Evolutionary conservation across 768 basidiomycete genomes (phyloP).

Genomic region (Mycena albidolilacea): DNA sequence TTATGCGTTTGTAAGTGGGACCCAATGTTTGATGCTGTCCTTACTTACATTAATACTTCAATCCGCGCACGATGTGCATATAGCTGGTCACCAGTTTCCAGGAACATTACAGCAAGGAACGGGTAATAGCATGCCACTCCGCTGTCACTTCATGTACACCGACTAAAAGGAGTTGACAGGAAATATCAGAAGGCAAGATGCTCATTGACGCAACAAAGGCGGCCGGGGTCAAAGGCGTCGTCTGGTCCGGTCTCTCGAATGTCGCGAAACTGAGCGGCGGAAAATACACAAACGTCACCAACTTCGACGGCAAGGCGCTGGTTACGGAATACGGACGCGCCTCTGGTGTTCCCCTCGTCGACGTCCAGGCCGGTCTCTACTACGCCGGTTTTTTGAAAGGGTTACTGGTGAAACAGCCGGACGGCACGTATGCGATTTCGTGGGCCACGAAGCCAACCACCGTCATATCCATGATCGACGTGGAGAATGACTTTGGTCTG

Average conservation of each 20-base stretch:
- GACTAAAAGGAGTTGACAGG: neutral
- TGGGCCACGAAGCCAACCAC: neutral
- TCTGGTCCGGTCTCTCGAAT: neutral
- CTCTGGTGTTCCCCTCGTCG: constrained; percentile 8
- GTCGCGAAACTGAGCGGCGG: constrained; percentile 9
- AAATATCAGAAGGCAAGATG: constrained; percentile 26
- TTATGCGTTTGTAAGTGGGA: constrained; percentile 16
- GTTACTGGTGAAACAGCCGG: neutral
- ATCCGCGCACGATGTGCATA: neutral
- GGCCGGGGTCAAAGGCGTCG: too few relatives aligned
- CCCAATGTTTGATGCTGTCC: neutral
- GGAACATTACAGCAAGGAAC: constrained; percentile 17
- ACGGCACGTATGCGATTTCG: neutral
- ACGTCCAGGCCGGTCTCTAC: neutral
- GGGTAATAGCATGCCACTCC: neutral
- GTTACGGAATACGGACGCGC: constrained; percentile 21
- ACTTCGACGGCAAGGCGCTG: constrained; percentile 24
- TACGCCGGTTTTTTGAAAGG: neutral
- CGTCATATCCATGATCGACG: neutral
- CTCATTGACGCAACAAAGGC: constrained; percentile 4
- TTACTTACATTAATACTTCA: neutral
- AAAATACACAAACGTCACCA: neutral
- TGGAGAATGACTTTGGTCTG: neutral
- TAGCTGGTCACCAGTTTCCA: constrained; percentile 27
- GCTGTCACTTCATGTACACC: neutral